phyloP scores from a whole-genome alignment of 2,329 filamentous ascomycete species.

The Neofusicoccum sp. region DNA sequence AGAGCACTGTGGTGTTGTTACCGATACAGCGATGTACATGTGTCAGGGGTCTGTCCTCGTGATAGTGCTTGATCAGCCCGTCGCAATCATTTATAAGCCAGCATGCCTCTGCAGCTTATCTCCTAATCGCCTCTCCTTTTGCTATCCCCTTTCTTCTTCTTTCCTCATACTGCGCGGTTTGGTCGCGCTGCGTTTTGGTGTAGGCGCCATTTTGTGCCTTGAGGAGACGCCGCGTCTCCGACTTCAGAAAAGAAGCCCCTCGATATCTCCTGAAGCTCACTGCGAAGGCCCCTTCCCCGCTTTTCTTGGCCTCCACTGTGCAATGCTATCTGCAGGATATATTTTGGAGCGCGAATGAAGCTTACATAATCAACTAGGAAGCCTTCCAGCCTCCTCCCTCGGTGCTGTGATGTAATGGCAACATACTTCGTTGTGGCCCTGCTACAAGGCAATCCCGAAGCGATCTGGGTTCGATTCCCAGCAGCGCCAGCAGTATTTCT shows the following conservation, averaged over 20 bases:
- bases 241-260: neutral
- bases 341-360: rapidly evolving
- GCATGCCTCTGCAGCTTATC: neutral
- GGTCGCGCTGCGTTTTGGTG: no score
- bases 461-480: constrained; percentile 18
- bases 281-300: neutral
- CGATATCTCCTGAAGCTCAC: neutral
- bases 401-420: constrained; percentile 10
- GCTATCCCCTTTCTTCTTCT: neutral
- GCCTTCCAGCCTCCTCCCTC: neutral
- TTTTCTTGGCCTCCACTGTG: neutral
- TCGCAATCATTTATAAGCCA: neutral
- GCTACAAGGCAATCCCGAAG: neutral
- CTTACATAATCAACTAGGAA: neutral
- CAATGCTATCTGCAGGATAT: neutral
- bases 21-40: neutral
- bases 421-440: constrained; percentile 1
- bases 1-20: neutral
- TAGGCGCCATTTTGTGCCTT: neutral
- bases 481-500: constrained; percentile 1
- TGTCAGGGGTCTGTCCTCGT: neutral
- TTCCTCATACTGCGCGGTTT: no score
- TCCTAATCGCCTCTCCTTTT: no score
- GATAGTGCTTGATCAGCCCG: neutral
- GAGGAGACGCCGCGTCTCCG: neutral